Evolutionary conservation across 2,329 filamentous ascomycete species (phyloP).

Genomic region (Pestalotiopsis fici): DNA sequence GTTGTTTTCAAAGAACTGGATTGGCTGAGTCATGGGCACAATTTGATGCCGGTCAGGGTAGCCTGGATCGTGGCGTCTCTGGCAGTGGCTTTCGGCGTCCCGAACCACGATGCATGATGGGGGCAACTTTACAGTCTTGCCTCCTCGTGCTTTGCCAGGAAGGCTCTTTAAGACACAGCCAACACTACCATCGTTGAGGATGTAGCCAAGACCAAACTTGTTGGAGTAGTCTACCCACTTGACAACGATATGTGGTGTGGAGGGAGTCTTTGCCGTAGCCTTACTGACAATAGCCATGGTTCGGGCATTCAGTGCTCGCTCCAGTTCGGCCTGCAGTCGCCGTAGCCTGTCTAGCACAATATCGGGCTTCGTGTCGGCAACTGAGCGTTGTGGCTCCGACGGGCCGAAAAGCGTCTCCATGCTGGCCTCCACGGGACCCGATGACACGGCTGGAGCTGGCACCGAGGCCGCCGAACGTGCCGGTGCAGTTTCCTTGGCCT

Average conservation of each 20-base stretch:
- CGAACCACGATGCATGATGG: conserved; percentile 73
- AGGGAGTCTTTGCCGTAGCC: conserved; percentile 42
- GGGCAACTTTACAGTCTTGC: conserved; percentile 55
- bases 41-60: conserved; percentile 62
- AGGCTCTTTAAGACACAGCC: conserved; percentile 68
- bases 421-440: background rate
- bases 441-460: background rate
- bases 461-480: conserved; percentile 8
- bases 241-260: conserved; percentile 65
- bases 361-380: conserved; percentile 59
- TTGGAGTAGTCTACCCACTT: conserved; percentile 92
- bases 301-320: conserved; percentile 63
- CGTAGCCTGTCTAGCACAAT: conserved; percentile 56
- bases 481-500: conserved; percentile 11
- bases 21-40: conserved; percentile 62
- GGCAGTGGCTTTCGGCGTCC: conserved; percentile 70
- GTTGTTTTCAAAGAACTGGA: conserved; percentile 76
- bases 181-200: conserved; percentile 78
- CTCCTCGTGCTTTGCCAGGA: conserved; percentile 48
- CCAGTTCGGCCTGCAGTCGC: conserved; percentile 60
- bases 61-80: conserved; percentile 55
- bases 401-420: conserved; percentile 54
- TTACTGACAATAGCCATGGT: conserved; percentile 62
- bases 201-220: conserved; percentile 83
- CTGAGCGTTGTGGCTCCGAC: conserved; percentile 48